A percentile compares a stretch with the other conserved stretches of the same genome.
Conservation (phyloP, 1,139 yeast genomes). For the Nadsonia starkeyi-henricii region DNA sequence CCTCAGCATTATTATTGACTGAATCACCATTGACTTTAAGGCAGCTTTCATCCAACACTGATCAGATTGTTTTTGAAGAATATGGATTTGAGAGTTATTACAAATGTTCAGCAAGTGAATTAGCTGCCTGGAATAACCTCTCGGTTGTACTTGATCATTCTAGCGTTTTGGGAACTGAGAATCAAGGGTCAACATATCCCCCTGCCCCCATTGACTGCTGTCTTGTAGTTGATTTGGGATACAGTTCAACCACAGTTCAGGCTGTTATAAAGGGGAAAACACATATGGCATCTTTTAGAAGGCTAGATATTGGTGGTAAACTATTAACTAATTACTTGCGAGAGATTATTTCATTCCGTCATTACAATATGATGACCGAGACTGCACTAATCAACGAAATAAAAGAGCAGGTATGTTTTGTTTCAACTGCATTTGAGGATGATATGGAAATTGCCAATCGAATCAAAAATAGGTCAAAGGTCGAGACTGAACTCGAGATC, state of each 20-base stretch:
- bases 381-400: constrained; percentile 72
- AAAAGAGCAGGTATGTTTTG: constrained; percentile 67
- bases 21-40: constrained; percentile 81
- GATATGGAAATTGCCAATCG: constrained; percentile 30
- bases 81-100: constrained; percentile 62
- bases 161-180: constrained; percentile 2
- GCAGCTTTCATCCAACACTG: constrained; percentile 69
- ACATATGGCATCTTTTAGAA: constrained; percentile 63
- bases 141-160: constrained; percentile 10
- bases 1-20: constrained; percentile 42
- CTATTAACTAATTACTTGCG: constrained; percentile 67
- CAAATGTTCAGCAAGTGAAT: constrained; percentile 49
- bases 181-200: constrained; percentile 6
- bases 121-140: constrained; percentile 51
- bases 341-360: constrained; percentile 78
- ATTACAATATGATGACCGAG: constrained; percentile 89
- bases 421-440: constrained; percentile 50
- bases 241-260: constrained; percentile 71
- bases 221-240: constrained; percentile 79
- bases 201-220: constrained; percentile 42
- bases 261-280: constrained; percentile 76
- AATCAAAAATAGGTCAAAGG: constrained; percentile 6
- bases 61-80: constrained; percentile 89
- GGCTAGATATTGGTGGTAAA: constrained; percentile 74
- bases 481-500: constrained; percentile 23